A percentile compares a stretch with the other conserved stretches of the same genome.
Evolutionary conservation across 2,329 filamentous ascomycete genomes (phyloP).

Genomic region (Biscogniauxia mediterranea): DNA sequence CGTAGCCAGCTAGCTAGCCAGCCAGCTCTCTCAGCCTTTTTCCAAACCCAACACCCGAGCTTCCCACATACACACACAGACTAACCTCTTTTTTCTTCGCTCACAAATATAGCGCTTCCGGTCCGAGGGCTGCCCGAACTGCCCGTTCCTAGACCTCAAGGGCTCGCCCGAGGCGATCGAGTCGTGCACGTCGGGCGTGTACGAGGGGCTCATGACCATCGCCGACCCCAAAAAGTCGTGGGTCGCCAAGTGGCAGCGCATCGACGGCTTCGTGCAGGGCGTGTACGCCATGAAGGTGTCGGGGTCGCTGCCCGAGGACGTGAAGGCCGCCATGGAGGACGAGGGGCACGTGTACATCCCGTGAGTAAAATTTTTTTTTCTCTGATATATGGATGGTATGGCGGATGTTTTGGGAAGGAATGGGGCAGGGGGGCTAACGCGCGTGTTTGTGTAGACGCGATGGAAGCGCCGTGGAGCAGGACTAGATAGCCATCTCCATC

Average conservation of each 20-base stretch:
- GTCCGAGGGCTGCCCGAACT: slow-evolving; percentile 90
- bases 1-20: not conserved
- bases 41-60: too few species aligned
- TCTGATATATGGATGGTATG: slow-evolving; percentile 18
- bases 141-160: slow-evolving; percentile 83
- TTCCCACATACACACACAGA: not conserved
- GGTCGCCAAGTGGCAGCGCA: slow-evolving; percentile 94
- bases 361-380: slow-evolving; percentile 47
- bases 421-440: not conserved
- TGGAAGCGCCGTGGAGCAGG: slow-evolving; percentile 17
- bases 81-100: not conserved
- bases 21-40: not conserved
- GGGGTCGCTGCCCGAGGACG: slow-evolving; percentile 70
- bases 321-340: slow-evolving; percentile 59
- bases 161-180: slow-evolving; percentile 78
- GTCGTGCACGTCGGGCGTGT: slow-evolving; percentile 94
- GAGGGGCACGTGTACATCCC: slow-evolving; percentile 65
- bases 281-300: slow-evolving; percentile 95
- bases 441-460: slow-evolving; percentile 12
- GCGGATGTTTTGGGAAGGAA: not conserved
- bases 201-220: slow-evolving; percentile 86
- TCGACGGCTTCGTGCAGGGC: slow-evolving; percentile 84
- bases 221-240: slow-evolving; percentile 81
- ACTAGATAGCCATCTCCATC: slow-evolving; percentile 10
- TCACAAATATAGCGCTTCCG: slow-evolving; percentile 67